Evolutionary conservation across 78 protist species (phyloP).

Genomic region (Pigoraptor vietnamica): DNA sequence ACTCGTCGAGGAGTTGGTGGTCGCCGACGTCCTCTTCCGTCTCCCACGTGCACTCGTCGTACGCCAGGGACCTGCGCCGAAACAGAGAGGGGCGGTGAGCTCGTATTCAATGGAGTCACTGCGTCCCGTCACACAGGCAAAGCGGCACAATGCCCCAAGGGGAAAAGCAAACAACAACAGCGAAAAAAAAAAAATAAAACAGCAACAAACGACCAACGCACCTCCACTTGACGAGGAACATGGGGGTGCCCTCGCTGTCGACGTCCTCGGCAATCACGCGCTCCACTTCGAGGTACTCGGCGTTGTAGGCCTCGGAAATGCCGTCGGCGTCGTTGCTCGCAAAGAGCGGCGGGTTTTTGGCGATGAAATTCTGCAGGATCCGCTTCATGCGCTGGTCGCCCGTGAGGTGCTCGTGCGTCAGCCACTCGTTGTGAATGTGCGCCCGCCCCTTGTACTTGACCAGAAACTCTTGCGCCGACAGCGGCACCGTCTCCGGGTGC

Average conservation of each 20-base stretch:
- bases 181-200: background rate
- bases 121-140: too few relatives aligned
- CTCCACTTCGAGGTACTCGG: slow-evolving; percentile 6
- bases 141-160: too few relatives aligned
- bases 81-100: too few relatives aligned
- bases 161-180: too few relatives aligned
- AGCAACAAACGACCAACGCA: background rate
- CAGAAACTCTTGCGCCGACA: background rate
- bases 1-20: background rate
- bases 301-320: background rate
- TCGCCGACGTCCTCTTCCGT: slow-evolving; percentile 32
- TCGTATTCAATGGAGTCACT: too few relatives aligned
- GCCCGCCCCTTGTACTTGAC: slow-evolving; percentile 5
- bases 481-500: background rate
- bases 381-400: background rate
- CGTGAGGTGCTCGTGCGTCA: background rate
- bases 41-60: slow-evolving; percentile 75
- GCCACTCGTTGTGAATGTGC: background rate
- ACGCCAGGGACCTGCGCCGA: slow-evolving; percentile 23
- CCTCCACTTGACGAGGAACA: slow-evolving; percentile 65
- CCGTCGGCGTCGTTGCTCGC: background rate
- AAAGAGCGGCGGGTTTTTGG: background rate
- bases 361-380: background rate
- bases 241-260: background rate
- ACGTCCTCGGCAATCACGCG: background rate